Evolutionary conservation across 768 basidiomycete species (phyloP).

Genomic region (Calocybe gangraenosa): DNA sequence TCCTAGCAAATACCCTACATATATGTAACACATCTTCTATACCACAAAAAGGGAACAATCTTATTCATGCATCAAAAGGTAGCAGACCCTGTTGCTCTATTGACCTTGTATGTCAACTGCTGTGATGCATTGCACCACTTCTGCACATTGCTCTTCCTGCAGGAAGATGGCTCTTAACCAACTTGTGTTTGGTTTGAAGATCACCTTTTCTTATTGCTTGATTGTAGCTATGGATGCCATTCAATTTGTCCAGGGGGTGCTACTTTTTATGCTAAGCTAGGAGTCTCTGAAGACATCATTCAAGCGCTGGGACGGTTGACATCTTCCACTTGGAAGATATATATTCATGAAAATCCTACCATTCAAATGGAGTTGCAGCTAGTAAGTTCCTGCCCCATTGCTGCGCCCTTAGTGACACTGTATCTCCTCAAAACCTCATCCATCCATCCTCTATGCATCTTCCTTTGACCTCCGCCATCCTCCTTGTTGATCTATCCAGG

Average conservation of each 20-base stretch:
- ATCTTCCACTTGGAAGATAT: slow-evolving; percentile 12
- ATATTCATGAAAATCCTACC: slow-evolving; percentile 13
- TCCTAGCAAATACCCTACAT: too few relatives aligned
- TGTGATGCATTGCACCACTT: slow-evolving; percentile 14
- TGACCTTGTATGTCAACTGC: slow-evolving; percentile 7
- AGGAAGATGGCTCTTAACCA: slow-evolving; percentile 15
- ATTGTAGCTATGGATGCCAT: slow-evolving; percentile 17
- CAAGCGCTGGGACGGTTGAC: slow-evolving; percentile 13
- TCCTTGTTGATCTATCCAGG: too few relatives aligned
- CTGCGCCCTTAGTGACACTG: too few relatives aligned
- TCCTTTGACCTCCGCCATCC: too few relatives aligned
- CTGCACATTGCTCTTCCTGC: slow-evolving; percentile 15
- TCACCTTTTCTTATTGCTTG: slow-evolving; percentile 13
- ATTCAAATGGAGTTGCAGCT: slow-evolving; percentile 12
- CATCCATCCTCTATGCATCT: too few relatives aligned
- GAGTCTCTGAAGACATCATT: slow-evolving; percentile 3
- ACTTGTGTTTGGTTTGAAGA: slow-evolving; percentile 20
- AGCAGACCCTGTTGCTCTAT: slow-evolving; percentile 16
- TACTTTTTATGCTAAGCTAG: slow-evolving; percentile 6
- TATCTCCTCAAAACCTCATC: too few relatives aligned
- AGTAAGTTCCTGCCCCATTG: background rate
- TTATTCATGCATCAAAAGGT: slow-evolving; percentile 15
- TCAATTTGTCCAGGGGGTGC: slow-evolving; percentile 18
- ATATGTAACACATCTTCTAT: slow-evolving; percentile 24
- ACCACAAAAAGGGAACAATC: slow-evolving; percentile 25